These are phyloP conservation scores for Podila epicladia DNA, from an alignment of 192 early-diverging fungal genomes.

Conservation along the genomic window DNA sequence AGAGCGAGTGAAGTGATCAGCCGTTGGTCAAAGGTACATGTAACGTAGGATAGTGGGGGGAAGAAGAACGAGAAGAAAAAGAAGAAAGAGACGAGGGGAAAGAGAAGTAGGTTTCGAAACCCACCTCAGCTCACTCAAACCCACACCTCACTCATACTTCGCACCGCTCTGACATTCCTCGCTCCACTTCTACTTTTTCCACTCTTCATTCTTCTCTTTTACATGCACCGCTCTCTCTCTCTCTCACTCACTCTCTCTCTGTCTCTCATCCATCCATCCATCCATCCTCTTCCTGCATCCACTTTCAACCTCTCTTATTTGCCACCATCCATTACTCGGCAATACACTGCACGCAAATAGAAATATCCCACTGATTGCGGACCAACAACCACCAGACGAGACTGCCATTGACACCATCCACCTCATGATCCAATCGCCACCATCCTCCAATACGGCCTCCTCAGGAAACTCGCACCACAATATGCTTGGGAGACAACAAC, in stretches of 20 bases:
- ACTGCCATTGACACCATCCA: conserved; percentile 46
- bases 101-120: not conserved
- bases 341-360: not conserved
- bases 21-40: not conserved
- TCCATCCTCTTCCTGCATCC: not conserved
- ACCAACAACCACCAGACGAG: conserved; percentile 13
- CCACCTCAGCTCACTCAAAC: not conserved
- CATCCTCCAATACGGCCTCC: not conserved
- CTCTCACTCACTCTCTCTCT: not conserved
- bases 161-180: not conserved
- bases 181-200: not conserved
- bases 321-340: too few relatives aligned
- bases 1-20: too few relatives aligned
- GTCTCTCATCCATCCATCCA: not conserved
- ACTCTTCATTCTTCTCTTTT: not conserved
- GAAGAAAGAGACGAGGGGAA: not conserved
- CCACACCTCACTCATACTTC: not conserved
- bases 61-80: not conserved
- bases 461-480: not conserved
- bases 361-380: conserved; percentile 31
- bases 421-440: conserved; percentile 37
- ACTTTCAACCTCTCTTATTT: too few relatives aligned
- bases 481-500: not conserved
- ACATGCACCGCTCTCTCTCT: not conserved
- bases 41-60: not conserved